A percentile compares a stretch with the other conserved stretches of the same genome.
Evolutionary conservation across 495 filamentous ascomycete species (phyloP).

Genomic region (Cairneyella variabilis): DNA sequence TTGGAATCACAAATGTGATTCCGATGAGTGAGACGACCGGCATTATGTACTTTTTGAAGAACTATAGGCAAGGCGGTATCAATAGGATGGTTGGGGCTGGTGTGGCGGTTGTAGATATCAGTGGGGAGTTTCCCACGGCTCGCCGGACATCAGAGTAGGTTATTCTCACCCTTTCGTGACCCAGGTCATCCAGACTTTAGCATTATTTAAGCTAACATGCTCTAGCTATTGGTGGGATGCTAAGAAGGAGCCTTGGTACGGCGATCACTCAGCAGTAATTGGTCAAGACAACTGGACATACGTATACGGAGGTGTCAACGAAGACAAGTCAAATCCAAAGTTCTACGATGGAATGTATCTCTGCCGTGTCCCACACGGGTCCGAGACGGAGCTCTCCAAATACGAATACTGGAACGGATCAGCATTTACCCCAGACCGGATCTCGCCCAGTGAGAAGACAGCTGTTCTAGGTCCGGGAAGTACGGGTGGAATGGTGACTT

Average conservation of each 20-base stretch:
- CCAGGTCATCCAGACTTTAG: no score
- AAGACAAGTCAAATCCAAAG: background rate
- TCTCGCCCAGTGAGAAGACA: background rate
- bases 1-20: background rate
- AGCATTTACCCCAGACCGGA: background rate
- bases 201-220: no score
- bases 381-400: background rate
- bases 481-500: background rate
- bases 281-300: constrained; percentile 1
- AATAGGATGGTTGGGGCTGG: background rate
- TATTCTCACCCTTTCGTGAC: no score
- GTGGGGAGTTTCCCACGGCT: background rate
- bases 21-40: background rate
- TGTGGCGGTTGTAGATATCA: background rate
- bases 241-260: background rate
- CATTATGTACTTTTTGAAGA: background rate
- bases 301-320: background rate
- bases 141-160: background rate
- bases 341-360: background rate
- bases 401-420: constrained; percentile 1
- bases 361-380: background rate
- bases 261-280: background rate
- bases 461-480: background rate
- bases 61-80: background rate
- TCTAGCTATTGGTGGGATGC: background rate